These are phyloP conservation scores for Rhazya stricta DNA, from an alignment of 257 asterid genomes.

Conservation along the genomic window DNA sequence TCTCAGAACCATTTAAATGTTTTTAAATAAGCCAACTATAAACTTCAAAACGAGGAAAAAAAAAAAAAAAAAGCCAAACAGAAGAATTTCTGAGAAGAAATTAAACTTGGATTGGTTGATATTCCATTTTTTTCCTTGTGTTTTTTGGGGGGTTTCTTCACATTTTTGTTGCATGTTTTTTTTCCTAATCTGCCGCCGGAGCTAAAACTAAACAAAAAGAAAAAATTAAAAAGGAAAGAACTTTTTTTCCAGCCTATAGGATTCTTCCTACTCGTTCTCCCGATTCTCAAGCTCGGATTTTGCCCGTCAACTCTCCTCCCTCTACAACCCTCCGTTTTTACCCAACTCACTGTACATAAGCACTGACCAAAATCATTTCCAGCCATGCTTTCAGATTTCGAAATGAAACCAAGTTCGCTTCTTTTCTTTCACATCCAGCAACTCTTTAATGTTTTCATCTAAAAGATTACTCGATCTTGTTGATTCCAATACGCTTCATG, in stretches of 20 bases:
- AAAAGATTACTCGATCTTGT: constrained; percentile 43
- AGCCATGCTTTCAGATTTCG: constrained; percentile 1
- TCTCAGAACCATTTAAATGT: constrained; percentile 7
- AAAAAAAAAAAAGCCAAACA: not conserved
- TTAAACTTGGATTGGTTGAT: not conserved
- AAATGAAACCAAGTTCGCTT: constrained; percentile 50
- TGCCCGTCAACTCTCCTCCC: not conserved
- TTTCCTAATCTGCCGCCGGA: constrained; percentile 8
- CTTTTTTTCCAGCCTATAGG: not conserved
- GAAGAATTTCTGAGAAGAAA: not conserved
- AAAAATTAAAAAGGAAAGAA: not conserved
- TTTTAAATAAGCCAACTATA: not conserved
- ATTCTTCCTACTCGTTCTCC: not conserved
- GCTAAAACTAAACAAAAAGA: constrained; percentile 1
- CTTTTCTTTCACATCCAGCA: constrained; percentile 13
- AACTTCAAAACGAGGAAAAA: not conserved
- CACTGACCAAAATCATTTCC: constrained; percentile 9
- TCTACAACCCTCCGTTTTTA: constrained; percentile 1
- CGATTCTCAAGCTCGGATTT: not conserved
- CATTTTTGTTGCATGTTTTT: constrained; percentile 5
- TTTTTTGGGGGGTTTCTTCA: not conserved
- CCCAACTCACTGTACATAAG: constrained; percentile 13
- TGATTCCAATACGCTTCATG: constrained; percentile 54
- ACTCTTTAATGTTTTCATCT: not conserved
- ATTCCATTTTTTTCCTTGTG: not conserved